Evolutionary conservation across 176 grass and related monocot genomes (phyloP).

Genomic region (Aegilops speltoides): DNA sequence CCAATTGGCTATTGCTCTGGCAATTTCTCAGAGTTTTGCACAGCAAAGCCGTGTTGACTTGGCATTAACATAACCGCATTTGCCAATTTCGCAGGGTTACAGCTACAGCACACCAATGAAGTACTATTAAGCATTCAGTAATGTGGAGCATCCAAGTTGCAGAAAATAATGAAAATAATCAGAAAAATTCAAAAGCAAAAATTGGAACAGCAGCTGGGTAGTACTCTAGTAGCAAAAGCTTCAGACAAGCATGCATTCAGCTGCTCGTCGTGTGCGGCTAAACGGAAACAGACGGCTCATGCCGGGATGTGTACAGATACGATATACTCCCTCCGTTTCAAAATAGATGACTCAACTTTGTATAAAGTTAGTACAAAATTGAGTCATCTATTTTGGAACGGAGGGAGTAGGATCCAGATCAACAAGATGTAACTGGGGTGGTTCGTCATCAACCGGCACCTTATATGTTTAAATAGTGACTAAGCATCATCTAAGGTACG

Average conservation of each 20-base stretch:
- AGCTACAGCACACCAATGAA: not conserved
- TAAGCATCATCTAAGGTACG: not conserved
- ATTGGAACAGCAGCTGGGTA: not conserved
- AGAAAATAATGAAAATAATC: constrained; percentile 8
- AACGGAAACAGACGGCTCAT: not conserved
- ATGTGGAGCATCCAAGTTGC: constrained; percentile 27
- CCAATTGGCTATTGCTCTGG: not conserved
- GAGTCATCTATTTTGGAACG: too few relatives aligned
- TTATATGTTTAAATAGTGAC: not conserved
- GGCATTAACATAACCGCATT: not conserved
- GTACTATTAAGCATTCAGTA: not conserved
- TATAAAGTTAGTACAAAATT: too few relatives aligned
- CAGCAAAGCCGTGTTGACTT: constrained; percentile 21
- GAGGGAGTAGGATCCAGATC: too few relatives aligned
- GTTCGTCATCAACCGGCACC: not conserved
- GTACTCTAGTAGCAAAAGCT: not conserved
- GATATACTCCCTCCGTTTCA: too few relatives aligned
- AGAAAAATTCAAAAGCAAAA: not conserved
- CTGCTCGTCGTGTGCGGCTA: not conserved
- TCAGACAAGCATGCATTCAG: constrained; percentile 14
- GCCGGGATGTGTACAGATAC: not conserved
- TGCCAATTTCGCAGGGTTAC: not conserved
- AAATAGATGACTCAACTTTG: too few relatives aligned
- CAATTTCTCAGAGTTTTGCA: not conserved
- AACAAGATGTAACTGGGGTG: not conserved